A percentile compares a stretch with the other conserved stretches of the same genome.
Evolutionary conservation across 306 rosid genomes (phyloP).

Genomic region (Pyrus communis): DNA sequence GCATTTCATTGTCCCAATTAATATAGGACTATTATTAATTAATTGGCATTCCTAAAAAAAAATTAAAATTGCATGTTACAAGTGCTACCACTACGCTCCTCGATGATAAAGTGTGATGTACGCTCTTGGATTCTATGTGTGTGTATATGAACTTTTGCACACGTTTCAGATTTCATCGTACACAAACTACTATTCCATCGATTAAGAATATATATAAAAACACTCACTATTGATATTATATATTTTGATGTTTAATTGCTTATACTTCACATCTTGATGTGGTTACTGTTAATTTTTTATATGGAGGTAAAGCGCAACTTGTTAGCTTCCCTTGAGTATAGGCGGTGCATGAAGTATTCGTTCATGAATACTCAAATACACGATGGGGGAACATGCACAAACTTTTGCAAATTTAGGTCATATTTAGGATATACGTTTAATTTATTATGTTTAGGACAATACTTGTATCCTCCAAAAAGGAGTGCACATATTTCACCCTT

Average conservation of each 20-base stretch:
- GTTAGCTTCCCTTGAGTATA: neutral
- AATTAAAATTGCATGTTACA: neutral
- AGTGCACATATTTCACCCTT: too few species aligned
- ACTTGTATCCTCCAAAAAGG: too few species aligned
- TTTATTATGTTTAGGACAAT: too few species aligned
- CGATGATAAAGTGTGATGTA: neutral
- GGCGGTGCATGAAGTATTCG: neutral
- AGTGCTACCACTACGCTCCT: neutral
- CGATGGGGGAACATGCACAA: neutral
- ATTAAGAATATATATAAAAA: neutral
- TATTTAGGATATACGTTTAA: too few species aligned
- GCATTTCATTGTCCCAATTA: neutral
- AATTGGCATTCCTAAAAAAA: neutral
- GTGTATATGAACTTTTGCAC: neutral
- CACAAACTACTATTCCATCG: neutral
- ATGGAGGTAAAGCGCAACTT: neutral
- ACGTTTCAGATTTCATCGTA: neutral
- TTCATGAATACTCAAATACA: too few species aligned
- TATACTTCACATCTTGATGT: constrained; percentile 6
- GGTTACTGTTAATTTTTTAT: neutral
- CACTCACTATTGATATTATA: neutral
- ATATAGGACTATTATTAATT: too few species aligned
- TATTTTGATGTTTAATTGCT: neutral
- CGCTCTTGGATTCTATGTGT: neutral
- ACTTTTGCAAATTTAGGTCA: neutral